phyloP scores from a whole-genome alignment of 495 filamentous ascomycete genomes.

The Penicillium bialowiezense region DNA sequence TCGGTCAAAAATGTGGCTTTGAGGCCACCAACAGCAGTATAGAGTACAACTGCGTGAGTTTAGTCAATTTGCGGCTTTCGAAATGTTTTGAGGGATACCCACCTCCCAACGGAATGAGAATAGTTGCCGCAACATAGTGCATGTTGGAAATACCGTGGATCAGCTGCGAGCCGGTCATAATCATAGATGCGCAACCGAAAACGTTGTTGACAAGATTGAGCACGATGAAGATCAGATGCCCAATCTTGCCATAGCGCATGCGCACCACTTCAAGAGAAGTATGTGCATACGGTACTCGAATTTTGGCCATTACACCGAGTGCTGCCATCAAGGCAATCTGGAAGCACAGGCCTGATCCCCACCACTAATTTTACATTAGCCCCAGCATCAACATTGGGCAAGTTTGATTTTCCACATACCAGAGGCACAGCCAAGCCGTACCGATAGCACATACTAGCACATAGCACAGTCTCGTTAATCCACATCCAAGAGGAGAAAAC shows the following conservation, averaged over 20 bases:
- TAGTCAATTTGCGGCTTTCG: too few relatives aligned
- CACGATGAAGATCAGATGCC: constrained; percentile 48
- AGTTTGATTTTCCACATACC: constrained; percentile 14
- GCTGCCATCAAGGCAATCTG: constrained; percentile 41
- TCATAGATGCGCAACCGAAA: constrained; percentile 44
- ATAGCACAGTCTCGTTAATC: constrained; percentile 45
- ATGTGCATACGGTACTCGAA: constrained; percentile 53
- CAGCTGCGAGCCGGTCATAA: constrained; percentile 34
- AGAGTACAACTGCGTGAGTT: constrained; percentile 28
- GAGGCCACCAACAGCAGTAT: constrained; percentile 39
- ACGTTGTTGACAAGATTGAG: constrained; percentile 54
- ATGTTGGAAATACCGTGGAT: constrained; percentile 40
- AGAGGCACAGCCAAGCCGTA: constrained; percentile 37
- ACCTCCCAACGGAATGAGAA: constrained; percentile 47
- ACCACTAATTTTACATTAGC: constrained; percentile 30
- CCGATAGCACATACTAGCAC: constrained; percentile 37
- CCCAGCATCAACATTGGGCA: not conserved
- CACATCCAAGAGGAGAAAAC: constrained; percentile 51
- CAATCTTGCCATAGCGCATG: constrained; percentile 50
- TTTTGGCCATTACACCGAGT: constrained; percentile 39
- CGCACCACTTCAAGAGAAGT: constrained; percentile 55
- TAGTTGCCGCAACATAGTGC: constrained; percentile 40
- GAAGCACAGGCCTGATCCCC: constrained; percentile 38
- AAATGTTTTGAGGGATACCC: not conserved
- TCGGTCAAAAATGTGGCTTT: constrained; percentile 43